Base-by-base conservation (phyloP, 2,329 filamentous ascomycete genomes). In the Dothistroma septosporum region DNA sequence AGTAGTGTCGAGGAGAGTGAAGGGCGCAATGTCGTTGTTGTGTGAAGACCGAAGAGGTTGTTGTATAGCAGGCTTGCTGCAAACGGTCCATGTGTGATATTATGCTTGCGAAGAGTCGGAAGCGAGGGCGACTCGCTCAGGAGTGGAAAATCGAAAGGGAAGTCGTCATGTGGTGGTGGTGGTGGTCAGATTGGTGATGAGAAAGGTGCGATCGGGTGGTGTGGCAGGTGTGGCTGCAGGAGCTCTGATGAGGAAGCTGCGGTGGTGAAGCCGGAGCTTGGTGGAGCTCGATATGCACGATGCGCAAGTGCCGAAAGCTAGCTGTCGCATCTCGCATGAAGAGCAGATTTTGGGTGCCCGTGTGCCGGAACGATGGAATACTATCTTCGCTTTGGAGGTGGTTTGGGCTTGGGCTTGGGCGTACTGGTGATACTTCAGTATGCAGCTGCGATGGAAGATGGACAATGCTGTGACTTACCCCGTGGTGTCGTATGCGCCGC, bases 401-500 rank as follows among this genome's bases (percentile, higher is more conserved):
- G 76, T 47, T 73, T 74, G 41, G 76, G 75, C 58, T 75, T 74
- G 2, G 77, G 77, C 71, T 79, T 78, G 55, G 76, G 74, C n/a
- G 77, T 76, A 63, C 65, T 67, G 63, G 37, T 35, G 46, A 32
- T 28, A 14, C 11, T 61, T 65, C 55, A 67, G 63, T 37, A 47
- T 53, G 33, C 22, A 21, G 48, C 44, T 22, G 16, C 44, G 44
- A 46, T 35, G 41, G 50, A 54, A 22, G 53, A 59, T 44, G 31
- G 35, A n/a, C 28, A 49, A 16, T 53, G 53, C 24, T 50, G 41
- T 48, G 48, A 57, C 66, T 62, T 58, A 68, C 66, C 78, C 78
- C n/a, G 78, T 80, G 31, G 77, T 80, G 68, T 80, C 78, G 71
- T 80, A 80, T 62, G 77, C 77, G 62, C 78, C 78, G 66, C 78